Evolutionary conservation across 768 basidiomycete genomes (phyloP), one percentile per base, ranked within the genome.

Genomic region (Gymnopilus junonius): DNA sequence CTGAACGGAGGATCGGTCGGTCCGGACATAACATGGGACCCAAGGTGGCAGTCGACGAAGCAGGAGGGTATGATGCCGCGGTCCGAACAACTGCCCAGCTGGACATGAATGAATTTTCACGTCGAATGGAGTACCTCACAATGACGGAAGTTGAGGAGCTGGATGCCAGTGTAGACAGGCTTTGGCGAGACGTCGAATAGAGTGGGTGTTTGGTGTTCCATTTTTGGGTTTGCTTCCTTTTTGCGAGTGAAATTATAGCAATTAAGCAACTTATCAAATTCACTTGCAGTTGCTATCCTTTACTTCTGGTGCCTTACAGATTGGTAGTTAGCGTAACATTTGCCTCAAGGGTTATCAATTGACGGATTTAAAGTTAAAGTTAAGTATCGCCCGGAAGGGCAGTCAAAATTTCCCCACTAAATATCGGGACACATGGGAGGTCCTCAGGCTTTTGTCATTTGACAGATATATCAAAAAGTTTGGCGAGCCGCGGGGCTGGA

Each of bases 1-100:
- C 54, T 67, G 17, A 79, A 82, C 14, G 81, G 82, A 2, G 88
- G 87, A 0, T 89, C 87, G 84, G 78, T 70, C 31, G 87, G 87
- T 6, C 76, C 76, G 5, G 71, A 74, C 6, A 82, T 84, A 35
- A 69, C 78, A 7, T 88, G 87, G 86, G 80, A 87, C 64, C 80
- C 0, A 61, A 62, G 0, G 77, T 72, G 4, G 68, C 77, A 6
- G 76, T 81, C 1, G 67, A 76, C 20, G 74, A 74, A 55, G 70
- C 69, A 12, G 83, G 77, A 4, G 77, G 74, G 6, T 85, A 85
- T 57, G 83, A 80, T 53, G 63, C 64, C 25, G 70, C 58, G 12
- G 55, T 78, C 10, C 75, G 79, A 27, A 66, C 71, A 7, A 68
- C 63, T 12, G 82, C 75, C 0, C 55, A 70, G 43, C 56, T 71